A percentile compares a stretch with the other conserved stretches of the same genome.
phyloP scores from a whole-genome alignment of 2,329 filamentous ascomycete species.

The Ceratocystis eucalypticola region DNA sequence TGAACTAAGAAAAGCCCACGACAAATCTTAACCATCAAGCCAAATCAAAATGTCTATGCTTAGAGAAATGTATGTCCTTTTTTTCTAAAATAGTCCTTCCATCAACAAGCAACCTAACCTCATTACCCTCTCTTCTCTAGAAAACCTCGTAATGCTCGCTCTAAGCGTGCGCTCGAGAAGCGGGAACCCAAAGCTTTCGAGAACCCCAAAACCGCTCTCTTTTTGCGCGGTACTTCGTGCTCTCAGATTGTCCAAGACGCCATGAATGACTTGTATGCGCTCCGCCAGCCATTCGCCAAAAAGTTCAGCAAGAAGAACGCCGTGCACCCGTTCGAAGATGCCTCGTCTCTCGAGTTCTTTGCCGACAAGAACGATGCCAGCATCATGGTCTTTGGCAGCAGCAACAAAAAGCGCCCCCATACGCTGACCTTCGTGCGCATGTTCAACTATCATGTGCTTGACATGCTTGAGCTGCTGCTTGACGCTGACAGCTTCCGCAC shows the following conservation, averaged over 20 bases:
- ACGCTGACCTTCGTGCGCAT: slow-evolving; percentile 69
- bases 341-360: slow-evolving; percentile 83
- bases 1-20: not conserved
- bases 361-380: slow-evolving; percentile 89
- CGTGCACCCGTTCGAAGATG: slow-evolving; percentile 87
- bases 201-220: slow-evolving; percentile 78
- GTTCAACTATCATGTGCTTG: slow-evolving; percentile 75
- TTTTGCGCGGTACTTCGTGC: slow-evolving; percentile 77
- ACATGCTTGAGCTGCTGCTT: slow-evolving; percentile 86
- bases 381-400: slow-evolving; percentile 69
- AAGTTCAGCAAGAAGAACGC: slow-evolving; percentile 96
- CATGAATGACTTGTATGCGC: slow-evolving; percentile 67
- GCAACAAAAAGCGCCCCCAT: slow-evolving; percentile 92
- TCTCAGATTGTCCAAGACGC: slow-evolving; percentile 73
- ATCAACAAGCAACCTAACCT: not conserved
- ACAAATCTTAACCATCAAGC: not conserved
- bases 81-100: not conserved
- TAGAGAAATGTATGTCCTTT: slow-evolving; percentile 18
- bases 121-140: slow-evolving; percentile 25
- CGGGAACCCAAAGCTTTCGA: slow-evolving; percentile 79
- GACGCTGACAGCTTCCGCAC: slow-evolving; percentile 59
- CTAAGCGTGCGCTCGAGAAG: slow-evolving; percentile 87
- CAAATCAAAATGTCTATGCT: slow-evolving; percentile 18
- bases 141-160: slow-evolving; percentile 62
- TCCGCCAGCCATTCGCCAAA: slow-evolving; percentile 73